Base-by-base conservation (phyloP, 2,329 filamentous ascomycete genomes). In the Pyricularia sp. region DNA sequence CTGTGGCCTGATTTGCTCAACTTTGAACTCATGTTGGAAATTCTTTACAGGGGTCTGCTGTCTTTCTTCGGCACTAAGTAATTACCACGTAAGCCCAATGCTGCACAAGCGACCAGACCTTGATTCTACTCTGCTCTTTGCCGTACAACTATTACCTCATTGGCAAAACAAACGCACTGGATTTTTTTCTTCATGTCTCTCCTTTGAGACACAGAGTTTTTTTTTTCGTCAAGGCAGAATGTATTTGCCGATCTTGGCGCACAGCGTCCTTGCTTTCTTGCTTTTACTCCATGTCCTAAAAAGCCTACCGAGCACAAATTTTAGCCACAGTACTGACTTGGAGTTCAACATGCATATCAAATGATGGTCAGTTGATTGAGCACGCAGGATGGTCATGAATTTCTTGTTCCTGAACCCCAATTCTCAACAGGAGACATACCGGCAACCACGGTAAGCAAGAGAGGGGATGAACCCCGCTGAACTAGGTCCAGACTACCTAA, bases 391-490 rank as follows among this genome's bases (percentile, higher is more conserved):
- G 33, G 33, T 36, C 33, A 17, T 36, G 33, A 36, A 36, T 17
- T 17, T 36, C 4, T 36, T 17, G 33, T 12, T 55, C 42, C 14
- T 20, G 42, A n/a, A 55, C 42, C 20, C 42, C 42, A 55, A 55
- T 36, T 36, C 42, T 55, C 42, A 55, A 55, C 42, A 55, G 42
- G 42, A 55, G 42, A 55, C 33, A 55, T n/a, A 55, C 17, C 6
- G 42, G 20, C 17, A 55, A 55, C 42, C 42, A 55, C 20, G 42
- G 42, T 55, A 55, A 55, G 17, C 20, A 55, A n/a, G 42, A n/a
- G 42, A 55, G 42, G 42, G 42, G 42, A 55, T 55, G 64, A 65
- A 65, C 64, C 64, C 64, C 64, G 64, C 64, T 65, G 33, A 31
- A 65, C 33, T 65, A 23, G 64, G 30, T 23, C 33, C 17, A 55